A percentile compares a stretch with the other conserved stretches of the same genome.
Conservation (phyloP, 805 yeast species). For the Ogataea trehalophila region DNA sequence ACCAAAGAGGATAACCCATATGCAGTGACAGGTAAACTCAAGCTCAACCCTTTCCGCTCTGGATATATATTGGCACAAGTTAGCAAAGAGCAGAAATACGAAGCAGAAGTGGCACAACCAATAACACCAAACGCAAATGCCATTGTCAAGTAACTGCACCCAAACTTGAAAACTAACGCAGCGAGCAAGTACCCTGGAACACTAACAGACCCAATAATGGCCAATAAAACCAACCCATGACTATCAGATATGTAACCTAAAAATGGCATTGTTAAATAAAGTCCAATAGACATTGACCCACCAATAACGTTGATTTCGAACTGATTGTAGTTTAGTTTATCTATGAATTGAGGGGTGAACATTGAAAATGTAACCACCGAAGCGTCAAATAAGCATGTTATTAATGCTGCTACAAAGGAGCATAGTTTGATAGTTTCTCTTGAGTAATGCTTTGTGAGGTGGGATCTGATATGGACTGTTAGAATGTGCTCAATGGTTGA, state of each 20-base stretch:
- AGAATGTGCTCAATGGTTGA: slow-evolving; percentile 30
- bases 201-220: slow-evolving; percentile 51
- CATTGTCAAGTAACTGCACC: slow-evolving; percentile 29
- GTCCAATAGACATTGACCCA: slow-evolving; percentile 66
- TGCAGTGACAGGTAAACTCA: slow-evolving; percentile 79
- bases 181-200: slow-evolving; percentile 65
- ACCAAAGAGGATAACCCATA: slow-evolving; percentile 78
- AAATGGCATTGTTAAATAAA: slow-evolving; percentile 76
- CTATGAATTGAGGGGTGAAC: slow-evolving; percentile 63
- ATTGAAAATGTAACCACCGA: slow-evolving; percentile 75
- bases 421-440: slow-evolving; percentile 35
- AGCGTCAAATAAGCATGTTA: slow-evolving; percentile 70
- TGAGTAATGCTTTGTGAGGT: slow-evolving; percentile 37
- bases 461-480: slow-evolving; percentile 39
- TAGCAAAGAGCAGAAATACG: slow-evolving; percentile 61
- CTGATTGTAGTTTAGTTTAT: slow-evolving; percentile 51
- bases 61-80: slow-evolving; percentile 83
- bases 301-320: slow-evolving; percentile 64
- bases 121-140: slow-evolving; percentile 49
- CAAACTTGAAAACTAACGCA: slow-evolving; percentile 28
- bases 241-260: slow-evolving; percentile 76
- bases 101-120: slow-evolving; percentile 66
- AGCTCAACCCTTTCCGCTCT: slow-evolving; percentile 65
- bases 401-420: slow-evolving; percentile 52
- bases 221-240: slow-evolving; percentile 71